A percentile compares a stretch with the other conserved stretches of the same genome.
Conservation (phyloP, 768 basidiomycete genomes). For the Termitomyces heimii region DNA sequence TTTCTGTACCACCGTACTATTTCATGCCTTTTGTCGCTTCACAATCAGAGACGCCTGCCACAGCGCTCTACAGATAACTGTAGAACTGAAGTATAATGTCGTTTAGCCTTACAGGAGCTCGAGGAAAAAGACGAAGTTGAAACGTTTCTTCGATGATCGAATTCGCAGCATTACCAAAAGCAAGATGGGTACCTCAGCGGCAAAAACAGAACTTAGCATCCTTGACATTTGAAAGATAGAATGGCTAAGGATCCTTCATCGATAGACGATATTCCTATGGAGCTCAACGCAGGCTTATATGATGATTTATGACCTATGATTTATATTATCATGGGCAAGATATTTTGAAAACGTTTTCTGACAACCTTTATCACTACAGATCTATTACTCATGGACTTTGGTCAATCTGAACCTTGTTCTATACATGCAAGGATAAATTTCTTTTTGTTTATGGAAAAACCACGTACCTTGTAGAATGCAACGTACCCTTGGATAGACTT, state of each 20-base stretch:
- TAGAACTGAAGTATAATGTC: background rate
- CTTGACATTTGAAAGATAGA: background rate
- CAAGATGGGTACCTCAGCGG: background rate
- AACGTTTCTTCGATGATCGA: background rate
- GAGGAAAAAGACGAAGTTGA: background rate
- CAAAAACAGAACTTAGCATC: background rate
- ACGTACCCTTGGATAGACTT: constrained; percentile 58
- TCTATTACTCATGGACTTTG: background rate
- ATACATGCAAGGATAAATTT: background rate
- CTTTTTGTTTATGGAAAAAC: background rate
- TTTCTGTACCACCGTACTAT: background rate
- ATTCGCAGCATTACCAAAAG: background rate
- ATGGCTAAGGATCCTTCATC: too few species aligned
- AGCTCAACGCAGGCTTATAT: background rate
- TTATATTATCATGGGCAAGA: background rate
- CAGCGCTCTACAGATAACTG: background rate
- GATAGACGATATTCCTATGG: background rate
- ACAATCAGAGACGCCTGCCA: background rate
- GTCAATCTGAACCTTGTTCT: constrained; percentile 35
- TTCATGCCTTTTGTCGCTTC: background rate
- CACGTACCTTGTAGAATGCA: constrained; percentile 71
- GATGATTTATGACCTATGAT: background rate
- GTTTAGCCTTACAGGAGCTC: background rate
- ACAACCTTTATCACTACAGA: too few species aligned
- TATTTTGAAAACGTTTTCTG: background rate